A percentile compares a stretch with the other conserved stretches of the same genome.
Evolutionary conservation across 495 filamentous ascomycete genomes (phyloP).

Genomic region (Cudoniella acicularis): DNA sequence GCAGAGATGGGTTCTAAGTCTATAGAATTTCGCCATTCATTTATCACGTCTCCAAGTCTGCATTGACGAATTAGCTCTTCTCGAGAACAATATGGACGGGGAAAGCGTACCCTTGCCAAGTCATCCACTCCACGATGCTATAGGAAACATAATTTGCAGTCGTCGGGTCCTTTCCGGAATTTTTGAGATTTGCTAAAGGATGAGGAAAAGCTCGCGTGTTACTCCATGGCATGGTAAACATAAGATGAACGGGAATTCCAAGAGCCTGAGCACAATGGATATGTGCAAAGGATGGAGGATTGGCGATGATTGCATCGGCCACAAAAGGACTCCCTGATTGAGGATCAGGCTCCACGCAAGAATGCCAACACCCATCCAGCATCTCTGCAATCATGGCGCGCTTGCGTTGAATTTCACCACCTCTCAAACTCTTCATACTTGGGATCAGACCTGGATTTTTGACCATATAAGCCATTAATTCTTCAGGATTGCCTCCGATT

Average conservation of each 20-base stretch:
- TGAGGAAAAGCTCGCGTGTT: constrained; percentile 53
- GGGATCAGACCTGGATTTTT: constrained; percentile 51
- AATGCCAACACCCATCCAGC: constrained; percentile 58
- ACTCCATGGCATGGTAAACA: constrained; percentile 69
- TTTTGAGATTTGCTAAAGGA: constrained; percentile 47
- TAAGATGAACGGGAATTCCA: constrained; percentile 58
- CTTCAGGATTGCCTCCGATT: constrained; percentile 34
- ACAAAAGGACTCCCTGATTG: constrained; percentile 50
- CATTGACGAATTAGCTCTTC: constrained; percentile 7
- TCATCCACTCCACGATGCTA: constrained; percentile 57
- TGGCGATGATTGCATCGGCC: constrained; percentile 63
- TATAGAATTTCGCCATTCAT: constrained; percentile 46
- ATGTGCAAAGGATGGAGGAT: constrained; percentile 63
- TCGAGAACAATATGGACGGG: neutral
- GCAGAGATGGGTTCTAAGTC: constrained; percentile 47
- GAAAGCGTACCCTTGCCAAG: constrained; percentile 55
- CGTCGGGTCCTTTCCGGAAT: constrained; percentile 39
- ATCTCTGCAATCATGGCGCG: constrained; percentile 51
- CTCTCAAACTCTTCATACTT: constrained; percentile 39
- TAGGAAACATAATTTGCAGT: constrained; percentile 57
- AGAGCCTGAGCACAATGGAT: constrained; percentile 59
- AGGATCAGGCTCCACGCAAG: constrained; percentile 54
- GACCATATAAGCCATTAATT: constrained; percentile 37
- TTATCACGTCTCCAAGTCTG: constrained; percentile 56
- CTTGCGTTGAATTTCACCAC: constrained; percentile 42